Base-by-base conservation (phyloP, 139 green algal species). In the Edaphochlamys debaryana region DNA sequence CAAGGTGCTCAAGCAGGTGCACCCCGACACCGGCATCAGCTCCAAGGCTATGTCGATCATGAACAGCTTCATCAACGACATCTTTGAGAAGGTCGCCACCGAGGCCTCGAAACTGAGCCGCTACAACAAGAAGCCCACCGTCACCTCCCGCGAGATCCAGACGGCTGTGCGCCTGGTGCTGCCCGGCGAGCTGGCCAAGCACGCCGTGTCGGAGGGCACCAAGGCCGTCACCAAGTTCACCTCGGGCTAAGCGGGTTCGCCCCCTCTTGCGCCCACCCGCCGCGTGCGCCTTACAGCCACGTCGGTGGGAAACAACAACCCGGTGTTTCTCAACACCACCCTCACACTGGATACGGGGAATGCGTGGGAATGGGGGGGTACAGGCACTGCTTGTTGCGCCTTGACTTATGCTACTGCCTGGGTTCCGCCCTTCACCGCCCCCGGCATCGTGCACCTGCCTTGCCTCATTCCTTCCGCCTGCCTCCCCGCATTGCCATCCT, bases 41-140 rank as follows among this genome's bases (percentile, higher is more conserved):
- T 95, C 88, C 90, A 98, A 98, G 95, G 96, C 96, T 64, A 98
- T 99, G 94, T 94, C 87, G 68, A 98, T 99, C 92, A 96, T 99
- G 90, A 98, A 87, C 74, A 83, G 64, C 71, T 80, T 80, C 70
- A 69, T 86, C 58, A 97, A 97, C 87, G 86, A 87, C 74, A 93
- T 93, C 72, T 97, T 97, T 67, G 94, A 98, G 89, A 96, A 96
- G 91, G 94, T 97, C 60, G 94, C 94, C 83, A 90, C 87, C 56
- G 92, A 97, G 91, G 90, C 94, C 32, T 79, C 87, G 87, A 64
- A 89, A 88, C 66, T 93, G 92, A 84, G 86, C 34, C 75, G 82
- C n/a, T 87, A 88, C 75, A 84, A 73, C 67, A 85, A 88, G 83
- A 83, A 84, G 80, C 80, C 80, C 48, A 86, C 80, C n/a, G 67